Base-by-base conservation (phyloP, 1,139 yeast species). In the Geotrichum fermentans region DNA sequence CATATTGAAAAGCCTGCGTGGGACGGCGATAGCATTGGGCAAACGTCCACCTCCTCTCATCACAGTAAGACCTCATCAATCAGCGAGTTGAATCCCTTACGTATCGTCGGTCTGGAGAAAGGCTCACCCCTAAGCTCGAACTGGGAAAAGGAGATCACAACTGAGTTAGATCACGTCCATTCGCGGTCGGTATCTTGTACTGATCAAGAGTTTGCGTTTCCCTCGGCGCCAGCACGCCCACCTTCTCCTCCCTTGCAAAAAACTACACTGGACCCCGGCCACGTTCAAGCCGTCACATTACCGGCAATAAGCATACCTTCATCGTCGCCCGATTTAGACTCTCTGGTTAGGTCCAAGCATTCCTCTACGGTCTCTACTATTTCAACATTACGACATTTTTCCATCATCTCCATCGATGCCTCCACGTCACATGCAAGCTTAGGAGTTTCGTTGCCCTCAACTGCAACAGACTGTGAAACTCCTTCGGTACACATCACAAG, bases 181-280 rank as follows among this genome's bases (percentile, higher is more conserved):
- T 45, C 49, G n/a, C 16, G 16, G n/a, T 13, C 38, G 8, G 17
- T 18, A 6, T 14, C 28, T n/a, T 30, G 22, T 20, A n/a, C 40
- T 14, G 34, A 34, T 18, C 21, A 21, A 16, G 16, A 22, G n/a
- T 2, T 40, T n/a, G 24, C 21, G 13, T 26, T 38, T 14, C 36
- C 48, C 11, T 34, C 34, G 21, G 20, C 16, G 5, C 28, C 32
- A 2, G 47, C 52, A 46, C 60, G 53, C 8, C 50, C 59, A 17
- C 59, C 56, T 0, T 45, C 57, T 10, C 58, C 63, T 7, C 47
- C 58, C n/a, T 36, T 61, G 5, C 56, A 60, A 8, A 54, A 55
- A 43, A 54, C 54, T 24, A 56, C 58, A 1, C 45, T 58, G 10
- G 61, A 57, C 21, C 56, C 46, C 13, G 36, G 42, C 10, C 43